Conservation (phyloP, 352 stramenopile species). For the Globisporangium heterothallicum region DNA sequence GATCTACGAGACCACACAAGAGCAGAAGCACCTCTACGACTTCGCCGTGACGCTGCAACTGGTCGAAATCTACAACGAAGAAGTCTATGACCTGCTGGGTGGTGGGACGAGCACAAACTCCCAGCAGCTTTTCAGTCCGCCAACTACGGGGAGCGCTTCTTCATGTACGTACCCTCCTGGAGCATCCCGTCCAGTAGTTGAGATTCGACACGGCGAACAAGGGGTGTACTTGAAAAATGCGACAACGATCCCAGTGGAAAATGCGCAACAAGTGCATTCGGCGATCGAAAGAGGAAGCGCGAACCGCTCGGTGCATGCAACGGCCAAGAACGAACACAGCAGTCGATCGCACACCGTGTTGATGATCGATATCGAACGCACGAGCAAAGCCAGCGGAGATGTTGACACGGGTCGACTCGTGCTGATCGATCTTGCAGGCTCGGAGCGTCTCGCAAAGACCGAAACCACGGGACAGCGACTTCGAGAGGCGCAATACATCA, state of each 20-base stretch:
- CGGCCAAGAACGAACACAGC: constrained; percentile 31
- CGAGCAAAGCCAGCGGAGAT: constrained; percentile 37
- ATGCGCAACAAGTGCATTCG: constrained; percentile 27
- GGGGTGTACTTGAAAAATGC: constrained; percentile 73
- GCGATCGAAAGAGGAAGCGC: constrained; percentile 30
- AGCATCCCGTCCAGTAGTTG: constrained; percentile 17
- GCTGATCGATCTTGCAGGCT: constrained; percentile 77
- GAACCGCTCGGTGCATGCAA: constrained; percentile 24
- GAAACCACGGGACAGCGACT: constrained; percentile 31
- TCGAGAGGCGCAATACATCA: constrained; percentile 73
- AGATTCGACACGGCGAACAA: constrained; percentile 71
- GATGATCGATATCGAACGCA: constrained; percentile 48
- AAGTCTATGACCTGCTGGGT: constrained; percentile 70
- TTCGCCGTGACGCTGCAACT: constrained; percentile 53
- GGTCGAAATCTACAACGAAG: constrained; percentile 87
- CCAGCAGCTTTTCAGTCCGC: constrained; percentile 11
- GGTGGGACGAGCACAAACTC: not conserved
- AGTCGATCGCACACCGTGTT: constrained; percentile 58
- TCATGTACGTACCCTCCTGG: constrained; percentile 1
- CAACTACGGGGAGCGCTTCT: not conserved
- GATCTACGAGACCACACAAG: constrained; percentile 29
- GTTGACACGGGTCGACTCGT: constrained; percentile 40
- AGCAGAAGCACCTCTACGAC: constrained; percentile 43
- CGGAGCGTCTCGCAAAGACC: constrained; percentile 56
- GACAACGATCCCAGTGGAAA: constrained; percentile 28